Base-by-base conservation (phyloP, 2,329 filamentous ascomycete genomes). In the Scleromitrula shiraiana region DNA sequence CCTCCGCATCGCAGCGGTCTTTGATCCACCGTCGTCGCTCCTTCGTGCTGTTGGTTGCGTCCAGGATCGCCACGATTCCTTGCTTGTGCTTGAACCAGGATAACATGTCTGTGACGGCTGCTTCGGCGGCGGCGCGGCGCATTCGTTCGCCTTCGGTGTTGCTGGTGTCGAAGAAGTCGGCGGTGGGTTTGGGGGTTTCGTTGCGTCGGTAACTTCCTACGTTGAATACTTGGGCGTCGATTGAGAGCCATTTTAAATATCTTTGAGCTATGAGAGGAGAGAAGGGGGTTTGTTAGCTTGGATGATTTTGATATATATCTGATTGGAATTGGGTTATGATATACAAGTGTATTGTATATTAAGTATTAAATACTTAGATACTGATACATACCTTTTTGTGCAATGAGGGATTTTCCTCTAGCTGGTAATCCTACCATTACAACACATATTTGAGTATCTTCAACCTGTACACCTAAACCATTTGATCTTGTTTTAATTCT, bases 401-500 rank as follows among this genome's bases (percentile, higher is more conserved):
- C 91, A 65, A 98, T 97, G 67, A 95, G 81, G 72, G 88, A 95
- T 77, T 98, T 98, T 63, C 93, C 93, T 59, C 93, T 78, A 53
- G 93, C 93, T 47, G 93, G 93, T 65, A 98, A 76, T 57, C 93
- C 93, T 52, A 98, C 93, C 93, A 98, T 97, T 61, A 98, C 89
- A 56, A 98, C 90, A 68, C 91, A 97, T 72, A 98, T 94, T 67
- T 87, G 88, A 52, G 88, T 91, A 68, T 96, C 89, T 74, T 97
- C 91, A 61, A 86, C 87, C 87, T 95, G 85, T 56, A 90, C 77
- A 62, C 83, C 85, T 60, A 79, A 71, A 57, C 84, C 82, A 66
- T 82, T 82, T 73, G 74, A 59, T 49, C 55, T 63, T 41, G 49
- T 58, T 45, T 44, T 54, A n/a, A 57, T 54, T 33, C 54, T 53